Evolutionary conservation across 2,329 filamentous ascomycete genomes (phyloP).

Genomic region (Verticillium dahliae): DNA sequence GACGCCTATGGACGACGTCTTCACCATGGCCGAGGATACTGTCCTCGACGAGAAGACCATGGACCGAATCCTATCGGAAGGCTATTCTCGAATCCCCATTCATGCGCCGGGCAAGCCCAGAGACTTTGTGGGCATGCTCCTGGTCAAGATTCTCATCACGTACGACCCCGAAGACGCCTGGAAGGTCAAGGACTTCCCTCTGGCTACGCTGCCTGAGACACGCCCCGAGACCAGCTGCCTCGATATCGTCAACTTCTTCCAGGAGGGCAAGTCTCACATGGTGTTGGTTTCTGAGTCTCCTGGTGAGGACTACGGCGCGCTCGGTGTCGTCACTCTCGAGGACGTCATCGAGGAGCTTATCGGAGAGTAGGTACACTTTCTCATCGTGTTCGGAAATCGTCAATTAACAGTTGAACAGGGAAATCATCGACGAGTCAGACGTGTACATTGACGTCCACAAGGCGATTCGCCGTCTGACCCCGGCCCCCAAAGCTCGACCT

Average conservation of each 20-base stretch:
- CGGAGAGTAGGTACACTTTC: constrained; percentile 66
- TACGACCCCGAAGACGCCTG: constrained; percentile 94
- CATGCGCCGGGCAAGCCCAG: constrained; percentile 75
- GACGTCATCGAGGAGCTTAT: constrained; percentile 98
- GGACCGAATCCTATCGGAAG: constrained; percentile 85
- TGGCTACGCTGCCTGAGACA: constrained; percentile 92
- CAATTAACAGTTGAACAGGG: constrained; percentile 42
- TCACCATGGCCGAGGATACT: constrained; percentile 92
- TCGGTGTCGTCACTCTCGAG: constrained; percentile 92
- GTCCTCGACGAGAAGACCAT: constrained; percentile 90
- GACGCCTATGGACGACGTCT: constrained; percentile 98
- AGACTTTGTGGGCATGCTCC: constrained; percentile 94
- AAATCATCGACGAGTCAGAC: constrained; percentile 98
- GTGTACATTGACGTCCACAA: constrained; percentile 98
- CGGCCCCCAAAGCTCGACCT: constrained; percentile 69
- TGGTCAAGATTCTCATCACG: constrained; percentile 98
- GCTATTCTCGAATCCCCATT: constrained; percentile 94
- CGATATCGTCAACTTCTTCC: constrained; percentile 99
- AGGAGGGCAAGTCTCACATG: constrained; percentile 99
- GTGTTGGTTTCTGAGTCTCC: constrained; percentile 87
- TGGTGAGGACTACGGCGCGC: constrained; percentile 81
- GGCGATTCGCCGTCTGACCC: constrained; percentile 82
- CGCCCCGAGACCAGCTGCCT: constrained; percentile 92
- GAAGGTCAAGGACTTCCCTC: constrained; percentile 79
- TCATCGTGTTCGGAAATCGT: constrained; percentile 10